Evolutionary conservation across 257 asterid species (phyloP), one percentile per base, ranked within the genome.

Genomic region (Handroanthus guayacan): DNA sequence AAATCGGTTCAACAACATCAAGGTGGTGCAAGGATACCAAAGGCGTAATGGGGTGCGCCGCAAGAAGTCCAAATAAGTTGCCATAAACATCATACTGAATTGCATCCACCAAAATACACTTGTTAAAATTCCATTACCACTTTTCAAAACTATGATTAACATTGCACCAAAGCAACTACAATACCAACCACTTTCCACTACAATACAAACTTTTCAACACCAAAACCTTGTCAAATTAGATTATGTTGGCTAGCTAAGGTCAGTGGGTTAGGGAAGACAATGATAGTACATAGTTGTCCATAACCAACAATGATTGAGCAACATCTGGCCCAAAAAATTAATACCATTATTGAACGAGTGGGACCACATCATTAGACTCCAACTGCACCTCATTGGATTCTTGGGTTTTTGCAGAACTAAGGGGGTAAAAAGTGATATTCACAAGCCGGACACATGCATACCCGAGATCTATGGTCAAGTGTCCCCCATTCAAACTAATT

Each of bases 21-120:
- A 89, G 83, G 82, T 89, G 95, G 80, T 89, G 95, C 74, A 89
- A 56, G 1, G 92, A 75, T 3, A 89, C 89, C 39, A 89, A 71
- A 9, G 95, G 95, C 1, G 92, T 47, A 3, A 86, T 85, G 0
- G 95, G 95, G 78, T 89, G 95, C 3, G 95, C 84, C 8, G 90
- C 89, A 8, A 89, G 81, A 38, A 89, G 89, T 48, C 95, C 95
- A 50, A 89, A 81, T 78, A 89, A 82, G 78, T 89, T 86, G 54
- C 95, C 95, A 18, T 89, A 87, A 6, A 89, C 95, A 80, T 89
- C 95, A 67, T 86, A 89, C 95, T 89, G 69, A 69, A 82, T 52
- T 51, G 9, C 34, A 84, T 56, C 16, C 54, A 77, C 79, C 66
- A 80, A 81, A 37, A 63, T 9, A 62, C 9, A 69, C 14, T 66